Conservation (phyloP, 2,329 filamentous ascomycete species). For the Colletotrichum higginsianum region DNA sequence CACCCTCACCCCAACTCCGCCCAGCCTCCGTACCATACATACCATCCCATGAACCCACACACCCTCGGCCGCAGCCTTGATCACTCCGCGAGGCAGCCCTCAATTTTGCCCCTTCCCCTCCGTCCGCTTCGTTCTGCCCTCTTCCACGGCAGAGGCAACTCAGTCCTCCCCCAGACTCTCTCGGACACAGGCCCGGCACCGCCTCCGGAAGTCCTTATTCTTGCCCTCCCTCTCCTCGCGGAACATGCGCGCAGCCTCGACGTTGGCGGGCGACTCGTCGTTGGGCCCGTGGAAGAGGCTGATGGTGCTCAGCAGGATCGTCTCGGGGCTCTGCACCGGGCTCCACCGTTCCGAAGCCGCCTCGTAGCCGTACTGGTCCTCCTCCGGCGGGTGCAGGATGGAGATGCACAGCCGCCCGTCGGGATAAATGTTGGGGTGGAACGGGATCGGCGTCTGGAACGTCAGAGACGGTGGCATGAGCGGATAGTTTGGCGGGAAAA, state of each 20-base stretch:
- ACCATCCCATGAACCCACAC: not conserved
- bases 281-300: constrained; percentile 94
- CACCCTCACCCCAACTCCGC: not conserved
- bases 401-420: constrained; percentile 94
- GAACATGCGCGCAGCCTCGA: constrained; percentile 92
- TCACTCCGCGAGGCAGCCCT: too few relatives aligned
- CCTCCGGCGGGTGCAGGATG: constrained; percentile 94
- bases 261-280: constrained; percentile 94
- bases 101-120: too few relatives aligned
- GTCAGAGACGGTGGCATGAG: constrained; percentile 89
- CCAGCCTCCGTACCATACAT: not conserved
- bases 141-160: constrained; percentile 11
- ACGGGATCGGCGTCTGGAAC: constrained; percentile 86
- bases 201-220: constrained; percentile 81
- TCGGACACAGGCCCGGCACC: constrained; percentile 83
- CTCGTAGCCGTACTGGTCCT: constrained; percentile 96
- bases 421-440: constrained; percentile 95
- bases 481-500: constrained; percentile 89
- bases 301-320: constrained; percentile 92
- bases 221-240: constrained; percentile 79
- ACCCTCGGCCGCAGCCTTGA: not conserved
- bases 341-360: constrained; percentile 91
- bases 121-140: not conserved
- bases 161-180: constrained; percentile 84
- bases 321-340: constrained; percentile 95